Conservation (phyloP, 1,139 yeast species). For the Zygosaccharomyces sapae region DNA sequence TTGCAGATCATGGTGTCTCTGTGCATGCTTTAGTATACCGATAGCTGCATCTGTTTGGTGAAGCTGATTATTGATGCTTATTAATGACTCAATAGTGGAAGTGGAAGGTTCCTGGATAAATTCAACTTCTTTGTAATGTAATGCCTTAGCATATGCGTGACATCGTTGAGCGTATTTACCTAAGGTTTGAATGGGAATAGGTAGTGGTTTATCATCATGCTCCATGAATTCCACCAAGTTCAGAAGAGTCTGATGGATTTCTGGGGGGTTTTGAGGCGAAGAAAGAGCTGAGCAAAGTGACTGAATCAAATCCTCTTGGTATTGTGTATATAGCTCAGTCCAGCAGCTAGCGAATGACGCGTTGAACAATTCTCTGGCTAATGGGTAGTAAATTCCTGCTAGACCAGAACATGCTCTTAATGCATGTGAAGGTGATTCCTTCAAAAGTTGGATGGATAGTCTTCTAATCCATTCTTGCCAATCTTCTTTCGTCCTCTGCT, state of each 20-base stretch:
- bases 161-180: slow-evolving; percentile 94
- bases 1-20: slow-evolving; percentile 85
- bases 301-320: slow-evolving; percentile 85
- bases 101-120: slow-evolving; percentile 91
- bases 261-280: slow-evolving; percentile 92
- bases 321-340: slow-evolving; percentile 85
- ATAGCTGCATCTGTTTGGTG: slow-evolving; percentile 98
- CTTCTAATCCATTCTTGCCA: slow-evolving; percentile 98
- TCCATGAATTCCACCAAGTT: slow-evolving; percentile 96
- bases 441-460: slow-evolving; percentile 76
- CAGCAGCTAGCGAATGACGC: slow-evolving; percentile 96
- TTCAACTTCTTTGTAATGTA: slow-evolving; percentile 92
- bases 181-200: slow-evolving; percentile 80
- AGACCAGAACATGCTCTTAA: slow-evolving; percentile 88
- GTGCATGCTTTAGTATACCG: slow-evolving; percentile 94
- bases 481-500: slow-evolving; percentile 85
- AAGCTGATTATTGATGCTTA: slow-evolving; percentile 86
- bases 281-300: slow-evolving; percentile 83
- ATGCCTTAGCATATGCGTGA: slow-evolving; percentile 95
- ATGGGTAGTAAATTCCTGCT: slow-evolving; percentile 82
- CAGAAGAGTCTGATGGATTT: slow-evolving; percentile 81
- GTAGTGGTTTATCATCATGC: slow-evolving; percentile 91
- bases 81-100: slow-evolving; percentile 85
- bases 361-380: slow-evolving; percentile 88
- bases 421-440: slow-evolving; percentile 93